Percentiles rank a stretch among this genome's conserved stretches.
These are phyloP conservation scores for Aspergillaceae sp. DNA, from an alignment of 2,329 filamentous ascomycete species.

Conservation along the genomic window DNA sequence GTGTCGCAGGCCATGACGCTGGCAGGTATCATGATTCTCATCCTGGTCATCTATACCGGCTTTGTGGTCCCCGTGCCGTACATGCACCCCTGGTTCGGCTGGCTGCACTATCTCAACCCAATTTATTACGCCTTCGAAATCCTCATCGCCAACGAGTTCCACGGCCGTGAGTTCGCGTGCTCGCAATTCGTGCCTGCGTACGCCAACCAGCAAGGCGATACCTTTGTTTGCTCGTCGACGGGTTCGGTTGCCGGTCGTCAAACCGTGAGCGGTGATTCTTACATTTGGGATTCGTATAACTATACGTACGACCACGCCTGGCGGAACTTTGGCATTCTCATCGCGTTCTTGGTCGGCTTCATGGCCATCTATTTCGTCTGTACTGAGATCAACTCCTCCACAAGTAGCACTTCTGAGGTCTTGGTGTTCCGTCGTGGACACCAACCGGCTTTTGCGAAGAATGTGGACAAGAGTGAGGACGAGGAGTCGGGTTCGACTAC, in stretches of 20 bases:
- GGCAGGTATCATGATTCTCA: conserved; percentile 40
- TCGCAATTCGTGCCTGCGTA: conserved; percentile 41
- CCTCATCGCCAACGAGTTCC: conserved; percentile 76
- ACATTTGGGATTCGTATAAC: conserved; percentile 45
- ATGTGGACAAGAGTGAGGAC: neutral
- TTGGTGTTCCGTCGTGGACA: conserved; percentile 59
- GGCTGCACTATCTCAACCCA: conserved; percentile 74
- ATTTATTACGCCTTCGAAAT: conserved; percentile 73
- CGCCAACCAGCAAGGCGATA: conserved; percentile 19
- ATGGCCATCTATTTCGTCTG: conserved; percentile 50
- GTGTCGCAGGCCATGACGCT: conserved; percentile 49
- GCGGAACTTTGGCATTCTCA: conserved; percentile 60
- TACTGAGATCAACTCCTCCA: conserved; percentile 43
- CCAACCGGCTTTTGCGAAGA: conserved; percentile 2
- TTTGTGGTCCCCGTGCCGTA: conserved; percentile 40
- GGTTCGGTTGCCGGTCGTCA: conserved; percentile 48
- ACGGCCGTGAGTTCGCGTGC: conserved; percentile 51
- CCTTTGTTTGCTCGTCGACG: conserved; percentile 49
- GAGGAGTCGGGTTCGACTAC: conserved; percentile 2
- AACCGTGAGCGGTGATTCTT: conserved; percentile 52
- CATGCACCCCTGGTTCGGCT: conserved; percentile 71
- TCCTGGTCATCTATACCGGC: conserved; percentile 41
- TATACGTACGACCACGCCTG: conserved; percentile 56
- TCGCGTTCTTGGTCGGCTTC: conserved; percentile 55
- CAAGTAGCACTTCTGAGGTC: conserved; percentile 68